Evolutionary conservation across 2,329 filamentous ascomycete genomes (phyloP), one percentile per base, ranked within the genome.

Genomic region (Fusarium oligoseptatum): DNA sequence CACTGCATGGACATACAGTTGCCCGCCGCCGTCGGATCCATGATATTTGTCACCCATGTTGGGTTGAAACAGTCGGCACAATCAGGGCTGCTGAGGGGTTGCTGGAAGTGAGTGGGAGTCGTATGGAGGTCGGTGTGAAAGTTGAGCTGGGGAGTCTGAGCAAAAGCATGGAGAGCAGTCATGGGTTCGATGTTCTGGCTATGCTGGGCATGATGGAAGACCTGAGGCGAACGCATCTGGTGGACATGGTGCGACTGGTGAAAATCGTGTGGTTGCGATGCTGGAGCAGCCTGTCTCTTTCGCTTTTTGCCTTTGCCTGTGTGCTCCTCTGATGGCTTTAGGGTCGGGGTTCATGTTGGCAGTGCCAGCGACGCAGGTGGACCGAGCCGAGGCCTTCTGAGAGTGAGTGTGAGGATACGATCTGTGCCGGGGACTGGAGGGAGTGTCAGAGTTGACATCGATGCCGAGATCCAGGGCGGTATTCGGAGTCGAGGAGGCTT

Each of bases 111-210:
- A 24, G 68, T 68, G 50, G 78, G 69, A 37, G 67, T 41, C 32
- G 67, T 32, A n/a, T 75, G 73, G 17, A 69, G 58, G 20, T 41
- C 61, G 20, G 70, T 43, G 64, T 69, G 64, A 64, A 73, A 73
- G 45, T 60, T 66, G 20, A 77, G 67, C n/a, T 77, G 74, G 60
- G 73, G 34, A 27, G 39, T 67, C 57, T 77, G 64, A 56, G 71
- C 68, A 22, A 78, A 68, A 67, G 64, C 75, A 55, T 77, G 75
- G n/a, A 78, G 75, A 41, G 68, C 70, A 22, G 71, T 65, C 50
- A 74, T 76, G 52, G 75, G 76, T 34, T 78, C 75, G 29, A 71
- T 67, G 11, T 75, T 69, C 29, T 72, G 74, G 56, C 58, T 22
- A n/a, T 65, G 60, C 52, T 73, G 68, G 14, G 41, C 52, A 64